These are phyloP conservation scores for Fusarium sp. DNA, from an alignment of 2,329 filamentous ascomycete genomes.

Conservation along the genomic window DNA sequence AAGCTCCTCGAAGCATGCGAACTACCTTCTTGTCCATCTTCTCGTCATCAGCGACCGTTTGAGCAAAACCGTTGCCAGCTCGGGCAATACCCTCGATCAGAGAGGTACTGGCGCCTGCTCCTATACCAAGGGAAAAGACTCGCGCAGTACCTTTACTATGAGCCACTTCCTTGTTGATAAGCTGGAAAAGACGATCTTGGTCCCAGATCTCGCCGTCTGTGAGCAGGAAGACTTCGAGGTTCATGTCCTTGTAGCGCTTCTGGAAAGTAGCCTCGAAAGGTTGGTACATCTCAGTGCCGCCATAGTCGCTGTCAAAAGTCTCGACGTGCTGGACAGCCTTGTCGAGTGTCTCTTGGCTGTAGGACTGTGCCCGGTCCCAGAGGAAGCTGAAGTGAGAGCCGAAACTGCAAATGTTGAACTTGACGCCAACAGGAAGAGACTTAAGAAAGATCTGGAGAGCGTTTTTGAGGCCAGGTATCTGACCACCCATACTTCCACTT, in stretches of 20 bases:
- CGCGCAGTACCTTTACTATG: slow-evolving; percentile 56
- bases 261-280: slow-evolving; percentile 58
- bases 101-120: slow-evolving; percentile 59
- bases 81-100: slow-evolving; percentile 65
- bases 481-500: slow-evolving; percentile 71
- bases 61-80: slow-evolving; percentile 67
- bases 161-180: slow-evolving; percentile 55
- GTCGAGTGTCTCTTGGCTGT: slow-evolving; percentile 55
- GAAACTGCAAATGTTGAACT: slow-evolving; percentile 78
- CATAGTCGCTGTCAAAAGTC: slow-evolving; percentile 57
- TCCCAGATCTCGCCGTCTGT: slow-evolving; percentile 67
- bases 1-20: slow-evolving; percentile 77
- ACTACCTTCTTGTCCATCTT: slow-evolving; percentile 75
- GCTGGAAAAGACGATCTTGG: slow-evolving; percentile 54
- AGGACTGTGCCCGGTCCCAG: slow-evolving; percentile 58
- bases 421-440: slow-evolving; percentile 69
- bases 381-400: slow-evolving; percentile 59
- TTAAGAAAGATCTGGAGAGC: slow-evolving; percentile 73
- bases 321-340: slow-evolving; percentile 55
- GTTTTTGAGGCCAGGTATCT: slow-evolving; percentile 62
- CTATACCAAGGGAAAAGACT: slow-evolving; percentile 66
- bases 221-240: slow-evolving; percentile 64
- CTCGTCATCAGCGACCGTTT: slow-evolving; percentile 70
- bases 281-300: slow-evolving; percentile 63
- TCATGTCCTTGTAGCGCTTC: slow-evolving; percentile 55